Evolutionary conservation across 176 grass and related monocot species (phyloP), one percentile per base, ranked within the genome.

Genomic region (Musa troglodytarum): DNA sequence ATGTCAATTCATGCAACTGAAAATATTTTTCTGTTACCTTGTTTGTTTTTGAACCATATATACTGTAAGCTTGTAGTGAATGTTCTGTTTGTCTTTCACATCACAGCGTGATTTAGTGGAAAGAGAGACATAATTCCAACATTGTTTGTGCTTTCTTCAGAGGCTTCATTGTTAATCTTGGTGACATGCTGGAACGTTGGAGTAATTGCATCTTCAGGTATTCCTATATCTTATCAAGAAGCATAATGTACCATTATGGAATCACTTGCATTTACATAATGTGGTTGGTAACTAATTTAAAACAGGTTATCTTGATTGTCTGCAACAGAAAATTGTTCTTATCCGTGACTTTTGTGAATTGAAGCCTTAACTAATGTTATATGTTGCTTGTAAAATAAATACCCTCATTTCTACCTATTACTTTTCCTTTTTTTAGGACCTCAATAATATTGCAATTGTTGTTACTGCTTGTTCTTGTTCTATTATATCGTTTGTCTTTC

Each of bases 111-210:
- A 23, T 69, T 43, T 29, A 50, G 34, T 49, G 17, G 4, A n/a
- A 49, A 50, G 50, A 19, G 43, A 15, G 9, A 11, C 13, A 7
- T n/a, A 12, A 19, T 19, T 19, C 15, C 10, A 43, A 43, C 16
- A 1, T 68, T 52, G 81, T 67, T 78, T 49, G 2, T 74, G 16
- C 10, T 82, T 79, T 59, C 86, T 82, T 29, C 78, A 98, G 90
- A n/a, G 90, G 72, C 24, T 98, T 98, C 78, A 86, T 98, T 20
- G 90, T 98, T 73, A 98, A 98, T 86, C 89, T 99, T 82, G 90
- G 95, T 23, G 95, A 99, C 63, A 94, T 99, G 95, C 90, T 99
- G 0, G 95, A 99, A 86, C 74, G 90, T 63, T 94, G 95, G 95
- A 99, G 95, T 85, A 99, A 99, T 54, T 50, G 72, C 53, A 86